Conservation (phyloP, 1,284 basidiomycete genomes). For the Xerocomus nothofagi region DNA sequence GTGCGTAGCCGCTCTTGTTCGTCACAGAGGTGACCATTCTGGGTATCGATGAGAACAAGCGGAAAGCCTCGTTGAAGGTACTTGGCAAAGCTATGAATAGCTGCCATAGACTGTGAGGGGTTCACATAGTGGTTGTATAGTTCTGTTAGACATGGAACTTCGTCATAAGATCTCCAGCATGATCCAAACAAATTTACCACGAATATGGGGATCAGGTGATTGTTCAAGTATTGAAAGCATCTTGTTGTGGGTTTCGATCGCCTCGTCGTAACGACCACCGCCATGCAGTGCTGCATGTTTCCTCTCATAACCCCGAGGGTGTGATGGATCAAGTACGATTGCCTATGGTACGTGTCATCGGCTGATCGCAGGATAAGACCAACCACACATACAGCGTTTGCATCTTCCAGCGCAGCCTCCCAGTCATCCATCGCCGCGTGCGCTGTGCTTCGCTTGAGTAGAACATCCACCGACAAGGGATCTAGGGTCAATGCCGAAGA, state of each 20-base stretch:
- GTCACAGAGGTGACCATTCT: constrained; percentile 18
- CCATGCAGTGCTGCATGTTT: constrained; percentile 17
- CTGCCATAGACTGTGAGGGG: constrained; percentile 10
- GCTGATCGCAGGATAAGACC: neutral
- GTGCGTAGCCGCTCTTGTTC: constrained; percentile 5
- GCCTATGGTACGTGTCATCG: constrained; percentile 2
- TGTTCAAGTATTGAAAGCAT: constrained; percentile 7
- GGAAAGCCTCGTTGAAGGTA: constrained; percentile 13
- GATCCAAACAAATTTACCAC: constrained; percentile 8
- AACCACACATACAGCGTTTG: constrained; percentile 14
- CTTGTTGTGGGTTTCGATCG: constrained; percentile 7
- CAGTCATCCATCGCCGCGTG: neutral
- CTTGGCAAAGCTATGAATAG: constrained; percentile 2
- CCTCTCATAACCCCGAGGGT: constrained; percentile 5
- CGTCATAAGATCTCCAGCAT: neutral
- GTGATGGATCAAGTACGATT: constrained; percentile 11
- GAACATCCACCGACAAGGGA: neutral
- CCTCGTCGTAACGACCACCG: constrained; percentile 17
- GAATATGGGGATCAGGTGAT: constrained; percentile 2
- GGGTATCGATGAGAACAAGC: constrained; percentile 14
- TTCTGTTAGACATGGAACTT: neutral
- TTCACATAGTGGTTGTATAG: constrained; percentile 4
- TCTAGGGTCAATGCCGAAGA: constrained; percentile 12
- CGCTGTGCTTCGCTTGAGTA: constrained; percentile 16
- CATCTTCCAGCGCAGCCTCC: constrained; percentile 16